Evolutionary conservation across 148 eudicot genomes (phyloP).

Genomic region (Arctostaphylos glauca): DNA sequence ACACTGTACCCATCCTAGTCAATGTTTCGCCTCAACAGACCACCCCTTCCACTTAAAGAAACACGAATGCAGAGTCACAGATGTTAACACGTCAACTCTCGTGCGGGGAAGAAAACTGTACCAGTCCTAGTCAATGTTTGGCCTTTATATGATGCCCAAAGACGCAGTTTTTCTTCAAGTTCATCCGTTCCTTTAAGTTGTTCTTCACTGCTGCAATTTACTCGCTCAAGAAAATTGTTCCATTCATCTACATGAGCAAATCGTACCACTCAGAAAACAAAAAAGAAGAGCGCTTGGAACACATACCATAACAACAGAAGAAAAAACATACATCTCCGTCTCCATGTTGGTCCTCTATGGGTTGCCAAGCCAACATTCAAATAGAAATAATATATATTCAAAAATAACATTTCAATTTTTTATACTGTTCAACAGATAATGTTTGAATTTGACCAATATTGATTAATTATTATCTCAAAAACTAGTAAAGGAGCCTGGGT

Average conservation of each 20-base stretch:
- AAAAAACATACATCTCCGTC: not conserved
- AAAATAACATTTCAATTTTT: too few species aligned
- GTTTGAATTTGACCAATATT: too few species aligned
- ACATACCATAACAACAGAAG: not conserved
- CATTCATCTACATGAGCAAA: conserved; percentile 64
- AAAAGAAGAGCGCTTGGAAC: not conserved
- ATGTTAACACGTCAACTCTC: not conserved
- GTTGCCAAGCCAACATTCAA: too few species aligned
- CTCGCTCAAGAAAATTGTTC: conserved; percentile 84
- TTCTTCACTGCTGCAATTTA: conserved; percentile 56
- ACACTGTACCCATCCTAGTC: not conserved
- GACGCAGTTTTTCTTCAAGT: conserved; percentile 76
- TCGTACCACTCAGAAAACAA: not conserved
- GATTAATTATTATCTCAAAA: too few species aligned
- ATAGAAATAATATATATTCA: too few species aligned
- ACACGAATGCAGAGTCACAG: too few species aligned
- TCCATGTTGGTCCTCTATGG: too few species aligned
- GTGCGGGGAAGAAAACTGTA: conserved; percentile 16
- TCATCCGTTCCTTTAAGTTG: conserved; percentile 55
- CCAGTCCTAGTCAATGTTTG: conserved; percentile 95
- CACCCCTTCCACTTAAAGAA: not conserved
- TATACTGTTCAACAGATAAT: too few species aligned
- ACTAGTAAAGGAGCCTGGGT: too few species aligned
- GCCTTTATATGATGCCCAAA: conserved; percentile 98
- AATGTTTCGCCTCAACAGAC: not conserved